These are phyloP conservation scores for Pseudozyma sp. DNA, from an alignment of 1,284 basidiomycete genomes.

Conservation along the genomic window DNA sequence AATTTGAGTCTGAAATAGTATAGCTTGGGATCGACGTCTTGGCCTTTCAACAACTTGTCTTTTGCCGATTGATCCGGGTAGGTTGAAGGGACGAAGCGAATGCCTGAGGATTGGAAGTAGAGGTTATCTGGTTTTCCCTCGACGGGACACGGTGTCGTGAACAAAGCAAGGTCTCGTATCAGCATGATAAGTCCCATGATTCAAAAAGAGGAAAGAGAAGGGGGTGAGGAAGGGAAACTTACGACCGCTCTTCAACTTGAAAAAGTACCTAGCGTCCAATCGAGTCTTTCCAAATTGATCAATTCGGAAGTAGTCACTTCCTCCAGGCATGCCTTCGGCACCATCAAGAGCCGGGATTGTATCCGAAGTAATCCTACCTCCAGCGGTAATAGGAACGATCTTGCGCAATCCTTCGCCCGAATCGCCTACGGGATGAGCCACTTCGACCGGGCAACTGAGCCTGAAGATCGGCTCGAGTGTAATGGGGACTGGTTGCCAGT, in stretches of 20 bases:
- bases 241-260: conserved; percentile 29
- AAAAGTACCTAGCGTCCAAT: conserved; percentile 41
- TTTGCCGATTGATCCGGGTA: conserved; percentile 27
- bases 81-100: conserved; percentile 22
- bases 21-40: conserved; percentile 24
- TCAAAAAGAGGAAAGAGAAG: not conserved
- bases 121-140: conserved; percentile 14
- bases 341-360: conserved; percentile 29
- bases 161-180: not conserved
- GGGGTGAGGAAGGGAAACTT: conserved; percentile 1
- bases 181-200: not conserved
- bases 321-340: conserved; percentile 21
- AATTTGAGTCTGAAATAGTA: conserved; percentile 43
- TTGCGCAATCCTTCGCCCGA: conserved; percentile 37
- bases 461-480: conserved; percentile 24
- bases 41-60: conserved; percentile 9
- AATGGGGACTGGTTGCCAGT: conserved; percentile 18
- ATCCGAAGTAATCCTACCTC: conserved; percentile 19
- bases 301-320: conserved; percentile 41
- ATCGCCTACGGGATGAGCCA: conserved; percentile 22
- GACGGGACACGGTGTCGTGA: not conserved
- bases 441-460: conserved; percentile 21
- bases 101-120: conserved; percentile 33
- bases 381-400: conserved; percentile 32
- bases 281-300: conserved; percentile 32